Percentiles rank a stretch among this genome's conserved stretches.
Conservation (phyloP, 352 stramenopile species). For the Thraustotheca clavata region DNA sequence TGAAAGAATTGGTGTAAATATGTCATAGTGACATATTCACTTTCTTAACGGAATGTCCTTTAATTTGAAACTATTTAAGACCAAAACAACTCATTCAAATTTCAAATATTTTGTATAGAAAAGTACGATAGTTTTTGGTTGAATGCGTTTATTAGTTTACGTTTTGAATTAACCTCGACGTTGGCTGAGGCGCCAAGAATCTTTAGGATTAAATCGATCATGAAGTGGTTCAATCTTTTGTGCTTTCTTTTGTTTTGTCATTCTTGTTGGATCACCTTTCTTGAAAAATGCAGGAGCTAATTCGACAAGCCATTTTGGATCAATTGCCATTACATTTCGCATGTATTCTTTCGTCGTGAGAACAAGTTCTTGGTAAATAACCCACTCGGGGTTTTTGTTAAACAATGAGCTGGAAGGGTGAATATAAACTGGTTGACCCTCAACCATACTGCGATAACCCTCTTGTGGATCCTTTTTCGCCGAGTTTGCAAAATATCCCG, state of each 20-base stretch:
- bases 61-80: no score
- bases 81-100: no score
- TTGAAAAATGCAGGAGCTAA: conserved; percentile 95
- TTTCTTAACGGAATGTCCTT: no score
- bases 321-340: conserved; percentile 99
- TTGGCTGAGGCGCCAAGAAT: conserved; percentile 96
- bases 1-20: no score
- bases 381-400: conserved; percentile 98
- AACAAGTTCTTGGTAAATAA: conserved; percentile 98
- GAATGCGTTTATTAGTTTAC: no score
- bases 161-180: conserved; percentile 84
- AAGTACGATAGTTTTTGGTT: no score
- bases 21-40: no score
- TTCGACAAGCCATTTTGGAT: conserved; percentile 99
- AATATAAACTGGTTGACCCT: conserved; percentile 98
- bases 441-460: conserved; percentile 97
- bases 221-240: conserved; percentile 99
- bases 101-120: background rate
- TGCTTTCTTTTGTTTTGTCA: conserved; percentile 96
- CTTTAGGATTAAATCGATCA: conserved; percentile 96
- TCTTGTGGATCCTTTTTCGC: conserved; percentile 99
- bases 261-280: conserved; percentile 95
- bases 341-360: conserved; percentile 98
- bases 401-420: conserved; percentile 97
- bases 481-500: conserved; percentile 98